Evolutionary conservation across 2,329 filamentous ascomycete species (phyloP).

Genomic region (Lasiodiplodia sp.): DNA sequence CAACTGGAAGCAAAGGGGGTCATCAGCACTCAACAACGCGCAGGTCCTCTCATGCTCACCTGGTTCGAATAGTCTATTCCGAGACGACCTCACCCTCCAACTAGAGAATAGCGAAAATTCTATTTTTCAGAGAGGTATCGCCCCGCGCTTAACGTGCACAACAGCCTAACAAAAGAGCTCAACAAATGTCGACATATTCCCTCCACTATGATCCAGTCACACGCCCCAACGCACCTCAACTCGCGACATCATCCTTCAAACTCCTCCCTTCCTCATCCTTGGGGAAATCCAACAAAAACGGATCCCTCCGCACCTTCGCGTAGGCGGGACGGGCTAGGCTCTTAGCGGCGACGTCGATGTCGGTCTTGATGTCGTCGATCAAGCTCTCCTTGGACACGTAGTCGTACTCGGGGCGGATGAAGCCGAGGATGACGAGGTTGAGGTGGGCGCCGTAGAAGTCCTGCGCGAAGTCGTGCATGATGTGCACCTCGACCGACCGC

Average conservation of each 20-base stretch:
- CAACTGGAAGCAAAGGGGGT: background rate
- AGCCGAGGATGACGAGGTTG: slow-evolving; percentile 82
- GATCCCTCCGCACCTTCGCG: slow-evolving; percentile 57
- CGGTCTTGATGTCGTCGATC: slow-evolving; percentile 85
- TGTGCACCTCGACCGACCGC: slow-evolving; percentile 87
- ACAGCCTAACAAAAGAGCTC: no score
- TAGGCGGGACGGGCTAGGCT: slow-evolving; percentile 75
- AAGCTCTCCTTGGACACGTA: slow-evolving; percentile 85
- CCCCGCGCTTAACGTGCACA: no score
- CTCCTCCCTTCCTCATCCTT: slow-evolving; percentile 24
- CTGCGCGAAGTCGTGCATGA: slow-evolving; percentile 76
- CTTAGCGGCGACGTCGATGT: slow-evolving; percentile 81
- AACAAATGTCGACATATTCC: background rate
- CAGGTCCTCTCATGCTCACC: no score
- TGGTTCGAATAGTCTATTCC: no score
- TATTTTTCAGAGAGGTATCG: no score
- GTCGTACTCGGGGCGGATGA: slow-evolving; percentile 87
- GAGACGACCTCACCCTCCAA: no score
- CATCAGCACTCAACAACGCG: no score
- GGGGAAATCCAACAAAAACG: slow-evolving; percentile 38
- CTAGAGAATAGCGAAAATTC: no score
- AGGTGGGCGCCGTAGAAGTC: slow-evolving; percentile 89
- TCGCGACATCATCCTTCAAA: slow-evolving; percentile 15
- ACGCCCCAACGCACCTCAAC: background rate
- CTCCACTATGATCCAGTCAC: background rate